phyloP scores from a whole-genome alignment of 371 early-diverging fungal species.

The Rhizomucor pusillus region DNA sequence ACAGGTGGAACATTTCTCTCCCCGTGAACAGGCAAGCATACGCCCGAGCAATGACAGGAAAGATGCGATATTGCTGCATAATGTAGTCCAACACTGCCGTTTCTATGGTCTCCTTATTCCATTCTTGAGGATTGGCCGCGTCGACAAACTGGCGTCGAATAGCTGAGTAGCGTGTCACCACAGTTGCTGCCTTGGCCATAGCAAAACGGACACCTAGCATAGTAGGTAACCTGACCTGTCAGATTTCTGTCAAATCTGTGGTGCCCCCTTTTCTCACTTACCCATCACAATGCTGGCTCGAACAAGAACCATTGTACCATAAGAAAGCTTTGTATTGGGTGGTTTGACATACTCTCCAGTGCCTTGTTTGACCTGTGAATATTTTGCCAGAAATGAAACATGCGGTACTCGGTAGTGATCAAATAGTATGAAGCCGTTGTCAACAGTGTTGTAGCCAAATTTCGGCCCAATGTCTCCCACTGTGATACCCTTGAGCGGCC shows the following conservation, averaged over 20 bases:
- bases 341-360: conserved; percentile 71
- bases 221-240: neutral
- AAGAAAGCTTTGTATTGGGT: conserved; percentile 66
- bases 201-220: conserved; percentile 36
- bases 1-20: conserved; percentile 59
- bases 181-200: conserved; percentile 54
- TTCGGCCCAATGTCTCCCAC: conserved; percentile 92
- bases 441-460: conserved; percentile 77
- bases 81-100: conserved; percentile 73
- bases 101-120: conserved; percentile 45
- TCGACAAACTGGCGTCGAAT: conserved; percentile 52
- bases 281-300: conserved; percentile 65
- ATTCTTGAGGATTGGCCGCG: conserved; percentile 44
- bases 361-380: conserved; percentile 61
- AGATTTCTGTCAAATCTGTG: conserved; percentile 33
- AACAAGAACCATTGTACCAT: conserved; percentile 75
- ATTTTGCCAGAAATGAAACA: conserved; percentile 75
- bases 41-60: conserved; percentile 71
- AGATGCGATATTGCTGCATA: conserved; percentile 72
- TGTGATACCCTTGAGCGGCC: conserved; percentile 72
- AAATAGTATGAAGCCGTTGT: conserved; percentile 84
- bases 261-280: conserved; percentile 5
- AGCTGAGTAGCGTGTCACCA: conserved; percentile 48
- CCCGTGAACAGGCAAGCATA: conserved; percentile 74
- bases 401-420: conserved; percentile 78